These are phyloP conservation scores for Phellopilus nigrolimitatus DNA, from an alignment of 1,284 basidiomycete species.

Conservation along the genomic window DNA sequence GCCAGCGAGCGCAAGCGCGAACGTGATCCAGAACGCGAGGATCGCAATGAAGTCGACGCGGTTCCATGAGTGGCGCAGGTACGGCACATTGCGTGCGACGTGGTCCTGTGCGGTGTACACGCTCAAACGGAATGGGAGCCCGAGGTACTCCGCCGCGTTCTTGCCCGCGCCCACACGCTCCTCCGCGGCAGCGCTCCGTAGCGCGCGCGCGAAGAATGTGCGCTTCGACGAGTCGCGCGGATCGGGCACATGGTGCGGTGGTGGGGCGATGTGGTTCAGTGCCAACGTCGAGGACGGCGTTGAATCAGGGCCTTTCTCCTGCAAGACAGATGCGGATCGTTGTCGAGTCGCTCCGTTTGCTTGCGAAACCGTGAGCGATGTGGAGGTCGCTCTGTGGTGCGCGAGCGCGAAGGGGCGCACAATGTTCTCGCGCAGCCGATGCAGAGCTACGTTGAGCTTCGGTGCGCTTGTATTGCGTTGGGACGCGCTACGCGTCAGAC, in stretches of 20 bases:
- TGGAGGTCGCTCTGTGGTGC: constrained; percentile 28
- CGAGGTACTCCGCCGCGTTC: constrained; percentile 35
- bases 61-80: constrained; percentile 91
- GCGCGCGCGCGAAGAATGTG: constrained; percentile 39
- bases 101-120: constrained; percentile 50
- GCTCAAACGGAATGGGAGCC: constrained; percentile 65
- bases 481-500: constrained; percentile 32
- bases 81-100: constrained; percentile 67
- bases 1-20: constrained; percentile 62
- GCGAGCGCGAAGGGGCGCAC: constrained; percentile 42
- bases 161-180: background rate
- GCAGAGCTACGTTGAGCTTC: constrained; percentile 30
- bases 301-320: constrained; percentile 5
- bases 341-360: background rate
- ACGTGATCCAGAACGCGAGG: constrained; percentile 77
- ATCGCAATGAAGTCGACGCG: constrained; percentile 85
- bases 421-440: constrained; percentile 34
- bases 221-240: constrained; percentile 33
- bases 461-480: constrained; percentile 29
- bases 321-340: background rate
- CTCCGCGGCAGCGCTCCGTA: constrained; percentile 12
- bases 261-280: background rate
- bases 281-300: constrained; percentile 24
- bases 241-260: constrained; percentile 18
- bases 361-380: background rate